Base-by-base conservation (phyloP, 768 basidiomycete genomes). In the Pleurotus tuber-regium region DNA sequence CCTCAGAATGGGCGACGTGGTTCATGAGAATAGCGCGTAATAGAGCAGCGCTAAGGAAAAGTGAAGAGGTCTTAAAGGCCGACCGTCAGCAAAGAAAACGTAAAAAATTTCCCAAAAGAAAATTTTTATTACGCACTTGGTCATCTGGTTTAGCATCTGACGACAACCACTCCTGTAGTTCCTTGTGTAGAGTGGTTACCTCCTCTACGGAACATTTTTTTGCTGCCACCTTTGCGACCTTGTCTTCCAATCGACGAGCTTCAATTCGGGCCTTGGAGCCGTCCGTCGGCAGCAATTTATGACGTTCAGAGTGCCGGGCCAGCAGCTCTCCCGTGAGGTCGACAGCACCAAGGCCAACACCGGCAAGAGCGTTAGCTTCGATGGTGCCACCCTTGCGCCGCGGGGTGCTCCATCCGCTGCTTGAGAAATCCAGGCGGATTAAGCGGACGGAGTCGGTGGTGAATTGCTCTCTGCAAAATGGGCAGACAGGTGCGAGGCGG, bases 161-260 rank as follows among this genome's bases (percentile, higher is more conserved):
- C 39, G 71, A 73, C 51, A 92, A 67, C 87, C 87, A 92, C 54
- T 82, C 80, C 64, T 88, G 80, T 55, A 92, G 76, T 70, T 92
- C 89, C 62, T 83, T 80, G 70, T 89, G 86, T 57, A 92, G 79
- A 54, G 77, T 71, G 46, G 83, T 80, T 46, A 92, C 87, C 72
- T 92, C 89, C 66, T 91, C 89, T 54, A 92, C 89, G 31, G 87
- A 89, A 70, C 87, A 89, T 77, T 88, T 90, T 80, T 88, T 88
- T 11, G 82, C 79, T 28, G 89, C 89, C 59, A 90, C 84, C 61
- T 77, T 79, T 51, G 83, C 83, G 52, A 92, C 87, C 68, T 82
- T 89, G 69, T 83, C 82, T 69, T 92, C 89, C 51, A 92, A 74
- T 56, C 79, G 71, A 31, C 83, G 83, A 52, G 81, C 84, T 54